These are phyloP conservation scores for Trametes cinnabarina DNA, from an alignment of 768 basidiomycete species.

Conservation along the genomic window DNA sequence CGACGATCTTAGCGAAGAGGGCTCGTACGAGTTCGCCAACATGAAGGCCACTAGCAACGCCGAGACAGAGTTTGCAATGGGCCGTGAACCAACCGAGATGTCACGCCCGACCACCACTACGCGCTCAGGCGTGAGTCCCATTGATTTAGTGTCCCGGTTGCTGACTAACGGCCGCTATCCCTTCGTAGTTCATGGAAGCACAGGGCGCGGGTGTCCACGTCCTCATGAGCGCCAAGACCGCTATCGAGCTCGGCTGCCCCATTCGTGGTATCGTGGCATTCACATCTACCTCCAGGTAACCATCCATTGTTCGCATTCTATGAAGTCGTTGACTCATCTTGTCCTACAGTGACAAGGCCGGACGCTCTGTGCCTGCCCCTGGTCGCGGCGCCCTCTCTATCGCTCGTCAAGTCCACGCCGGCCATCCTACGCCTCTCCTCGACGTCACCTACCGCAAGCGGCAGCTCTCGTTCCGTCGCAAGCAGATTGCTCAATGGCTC, in stretches of 20 bases:
- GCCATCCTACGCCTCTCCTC: constrained; percentile 76
- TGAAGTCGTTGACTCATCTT: constrained; percentile 1
- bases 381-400: constrained; percentile 89
- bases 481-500: constrained; percentile 94
- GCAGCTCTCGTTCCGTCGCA: constrained; percentile 93
- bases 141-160: not conserved
- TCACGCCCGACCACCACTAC: constrained; percentile 96
- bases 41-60: constrained; percentile 99
- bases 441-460: constrained; percentile 87
- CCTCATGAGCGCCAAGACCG: constrained; percentile 95
- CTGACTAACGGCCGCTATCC: not conserved
- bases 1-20: constrained; percentile 97
- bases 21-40: constrained; percentile 98
- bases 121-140: constrained; percentile 75
- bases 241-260: constrained; percentile 88
- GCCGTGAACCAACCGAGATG: constrained; percentile 98
- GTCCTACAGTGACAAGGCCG: constrained; percentile 85
- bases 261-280: constrained; percentile 93
- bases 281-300: constrained; percentile 94
- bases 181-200: constrained; percentile 86
- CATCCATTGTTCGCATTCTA: constrained; percentile 14
- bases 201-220: constrained; percentile 97
- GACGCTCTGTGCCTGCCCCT: constrained; percentile 95
- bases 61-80: constrained; percentile 97
- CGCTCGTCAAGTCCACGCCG: constrained; percentile 80